phyloP scores from a whole-genome alignment of 2,329 filamentous ascomycete genomes.

The Ilyonectria mors-panacis region DNA sequence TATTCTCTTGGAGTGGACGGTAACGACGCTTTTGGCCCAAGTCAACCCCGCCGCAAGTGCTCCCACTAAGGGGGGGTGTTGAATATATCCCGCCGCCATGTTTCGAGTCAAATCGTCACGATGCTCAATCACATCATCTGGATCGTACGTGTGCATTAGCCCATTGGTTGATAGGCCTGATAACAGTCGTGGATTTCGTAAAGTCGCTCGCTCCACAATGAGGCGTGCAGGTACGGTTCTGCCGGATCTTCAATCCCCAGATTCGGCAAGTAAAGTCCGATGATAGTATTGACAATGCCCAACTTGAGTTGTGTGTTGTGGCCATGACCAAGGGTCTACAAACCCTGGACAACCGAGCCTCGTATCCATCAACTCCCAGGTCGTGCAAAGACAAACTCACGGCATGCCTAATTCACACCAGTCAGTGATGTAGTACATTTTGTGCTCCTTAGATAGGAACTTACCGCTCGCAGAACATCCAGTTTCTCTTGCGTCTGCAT shows the following conservation, averaged over 20 bases:
- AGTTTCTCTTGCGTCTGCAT: conserved; percentile 84
- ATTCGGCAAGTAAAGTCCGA: conserved; percentile 35
- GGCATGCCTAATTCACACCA: conserved; percentile 51
- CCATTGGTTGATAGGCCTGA: conserved; percentile 42
- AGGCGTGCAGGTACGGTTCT: conserved; percentile 36
- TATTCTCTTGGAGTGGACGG: conserved; percentile 33
- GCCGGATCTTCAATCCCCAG: conserved; percentile 38
- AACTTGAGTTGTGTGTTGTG: conserved; percentile 40
- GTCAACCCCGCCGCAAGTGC: conserved; percentile 41
- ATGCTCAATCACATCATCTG: conserved; percentile 47
- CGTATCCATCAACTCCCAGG: conserved; percentile 29
- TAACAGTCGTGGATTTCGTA: conserved; percentile 33
- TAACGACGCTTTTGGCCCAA: conserved; percentile 39
- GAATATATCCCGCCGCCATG: conserved; percentile 44
- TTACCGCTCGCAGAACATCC: conserved; percentile 73
- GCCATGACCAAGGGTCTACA: conserved; percentile 44
- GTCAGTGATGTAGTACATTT: conserved; percentile 35
- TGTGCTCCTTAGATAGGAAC: conserved; percentile 49
- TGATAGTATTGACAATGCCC: conserved; percentile 23
- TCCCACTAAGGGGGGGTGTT: conserved; percentile 39
- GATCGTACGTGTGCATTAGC: conserved; percentile 45
- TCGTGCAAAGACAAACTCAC: conserved; percentile 54
- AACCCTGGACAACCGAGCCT: conserved; percentile 41
- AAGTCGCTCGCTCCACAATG: conserved; percentile 38
- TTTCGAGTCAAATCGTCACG: conserved; percentile 43